Evolutionary conservation across 2,329 filamentous ascomycete species (phyloP).

Genomic region (Fusarium nurragi): DNA sequence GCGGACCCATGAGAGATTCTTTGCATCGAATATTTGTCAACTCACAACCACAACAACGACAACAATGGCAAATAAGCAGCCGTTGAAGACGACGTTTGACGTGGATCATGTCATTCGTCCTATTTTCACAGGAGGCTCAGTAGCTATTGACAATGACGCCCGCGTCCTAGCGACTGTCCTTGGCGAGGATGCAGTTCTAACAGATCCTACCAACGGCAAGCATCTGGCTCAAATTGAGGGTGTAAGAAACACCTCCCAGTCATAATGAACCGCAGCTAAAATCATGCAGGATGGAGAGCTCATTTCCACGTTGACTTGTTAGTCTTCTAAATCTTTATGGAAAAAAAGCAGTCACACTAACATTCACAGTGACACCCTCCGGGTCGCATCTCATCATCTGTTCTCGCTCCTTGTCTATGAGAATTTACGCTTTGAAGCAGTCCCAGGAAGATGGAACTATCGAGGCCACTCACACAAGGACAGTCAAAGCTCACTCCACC

Average conservation of each 20-base stretch:
- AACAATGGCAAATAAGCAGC: conserved; percentile 67
- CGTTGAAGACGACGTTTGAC: conserved; percentile 89
- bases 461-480: conserved; percentile 75
- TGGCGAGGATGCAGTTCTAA: conserved; percentile 91
- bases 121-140: conserved; percentile 91
- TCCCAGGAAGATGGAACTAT: conserved; percentile 67
- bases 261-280: conserved; percentile 26
- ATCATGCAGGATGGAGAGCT: conserved; percentile 74
- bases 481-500: conserved; percentile 87
- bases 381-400: conserved; percentile 89
- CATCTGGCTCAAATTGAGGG: conserved; percentile 89
- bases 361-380: conserved; percentile 77
- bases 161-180: conserved; percentile 86
- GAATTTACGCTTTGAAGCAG: conserved; percentile 79
- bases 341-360: conserved; percentile 22
- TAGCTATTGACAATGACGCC: conserved; percentile 83
- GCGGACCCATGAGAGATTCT: conserved; percentile 35
- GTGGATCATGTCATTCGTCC: conserved; percentile 84
- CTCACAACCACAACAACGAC: conserved; percentile 21
- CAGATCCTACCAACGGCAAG: conserved; percentile 82
- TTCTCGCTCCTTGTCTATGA: conserved; percentile 95
- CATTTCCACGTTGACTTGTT: conserved; percentile 78
- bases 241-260: conserved; percentile 56
- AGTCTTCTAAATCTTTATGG: conserved; percentile 16
- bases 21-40: conserved; percentile 31